Base-by-base conservation (phyloP, 2,329 filamentous ascomycete genomes). In the Plenodomus lindquistii region DNA sequence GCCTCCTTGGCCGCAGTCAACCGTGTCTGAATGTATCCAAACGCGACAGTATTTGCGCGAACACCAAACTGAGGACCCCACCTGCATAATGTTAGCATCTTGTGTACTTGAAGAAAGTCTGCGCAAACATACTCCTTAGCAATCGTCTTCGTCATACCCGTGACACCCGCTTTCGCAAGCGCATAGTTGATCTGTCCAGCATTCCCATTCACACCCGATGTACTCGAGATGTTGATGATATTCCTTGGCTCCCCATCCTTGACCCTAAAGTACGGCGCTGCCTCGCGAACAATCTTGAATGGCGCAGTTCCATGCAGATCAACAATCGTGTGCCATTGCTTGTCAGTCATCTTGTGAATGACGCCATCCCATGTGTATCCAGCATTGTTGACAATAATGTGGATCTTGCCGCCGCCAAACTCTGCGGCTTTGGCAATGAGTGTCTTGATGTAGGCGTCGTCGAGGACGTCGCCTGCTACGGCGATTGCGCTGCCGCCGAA, bases 291-390 rank as follows among this genome's bases (percentile, higher is more conserved):
- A 44, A 96, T 85, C 70, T 86, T 87, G 80, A 96, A 96, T 10
- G 91, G 91, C 2, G 88, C 90, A 11, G 89, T 94, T 68, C 83
- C 86, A 79, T 96, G 91, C 40, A 96, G 80, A 18, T 86, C 84
- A 22, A 96, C 76, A 70, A 96, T 96, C 42, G 87, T 91, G 54
- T 94, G 87, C 89, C 89, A 95, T 79, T 95, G 90, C 77, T 89
- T 89, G 78, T 95, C 89, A 15, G 86, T 88, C 79, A 91, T 93
- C 80, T 94, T 95, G 79, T 95, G 89, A 59, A 95, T 91, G 34
- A 95, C 90, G 6, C 87, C 91, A 71, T 96, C 91, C 89, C 91
- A 96, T 1, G 91, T 96, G 75, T 90, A 95, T 36, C 90, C 91
- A 0, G 91, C 91, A 70, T 96, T 96, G 75, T 96, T 95, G 50